phyloP scores from a whole-genome alignment of 805 yeast species.

The Candida rishiriensis region DNA sequence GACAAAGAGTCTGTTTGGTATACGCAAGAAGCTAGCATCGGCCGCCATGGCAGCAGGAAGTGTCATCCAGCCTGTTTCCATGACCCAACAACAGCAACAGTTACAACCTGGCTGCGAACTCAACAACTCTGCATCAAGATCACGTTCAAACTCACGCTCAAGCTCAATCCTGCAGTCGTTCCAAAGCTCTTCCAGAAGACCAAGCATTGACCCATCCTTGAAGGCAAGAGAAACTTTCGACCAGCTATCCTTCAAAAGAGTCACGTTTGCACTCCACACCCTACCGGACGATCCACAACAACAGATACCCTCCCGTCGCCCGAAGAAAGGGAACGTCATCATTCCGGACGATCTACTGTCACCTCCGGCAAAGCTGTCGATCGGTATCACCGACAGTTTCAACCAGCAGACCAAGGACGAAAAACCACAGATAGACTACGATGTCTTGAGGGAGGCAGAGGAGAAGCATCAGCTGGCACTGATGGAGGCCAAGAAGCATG shows the following conservation, averaged over 20 bases:
- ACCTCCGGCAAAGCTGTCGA: constrained; percentile 57
- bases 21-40: constrained; percentile 11
- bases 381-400: constrained; percentile 59
- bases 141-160: neutral
- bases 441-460: constrained; percentile 51
- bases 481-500: constrained; percentile 64
- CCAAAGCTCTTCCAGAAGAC: neutral
- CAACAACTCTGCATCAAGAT: constrained; percentile 2
- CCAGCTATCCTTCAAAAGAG: constrained; percentile 38
- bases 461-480: constrained; percentile 52
- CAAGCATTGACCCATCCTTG: neutral
- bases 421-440: constrained; percentile 34
- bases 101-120: constrained; percentile 11
- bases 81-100: neutral
- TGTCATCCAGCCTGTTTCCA: neutral
- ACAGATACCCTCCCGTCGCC: constrained; percentile 55
- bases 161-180: neutral
- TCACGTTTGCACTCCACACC: constrained; percentile 46
- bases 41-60: neutral
- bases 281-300: constrained; percentile 54
- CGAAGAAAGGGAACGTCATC: constrained; percentile 48
- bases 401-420: constrained; percentile 27
- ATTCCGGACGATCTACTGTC: constrained; percentile 65
- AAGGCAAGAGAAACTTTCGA: constrained; percentile 12
- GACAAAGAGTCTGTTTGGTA: constrained; percentile 15